phyloP scores from a whole-genome alignment of 306 rosid species.

The Trifolium fragiferum region DNA sequence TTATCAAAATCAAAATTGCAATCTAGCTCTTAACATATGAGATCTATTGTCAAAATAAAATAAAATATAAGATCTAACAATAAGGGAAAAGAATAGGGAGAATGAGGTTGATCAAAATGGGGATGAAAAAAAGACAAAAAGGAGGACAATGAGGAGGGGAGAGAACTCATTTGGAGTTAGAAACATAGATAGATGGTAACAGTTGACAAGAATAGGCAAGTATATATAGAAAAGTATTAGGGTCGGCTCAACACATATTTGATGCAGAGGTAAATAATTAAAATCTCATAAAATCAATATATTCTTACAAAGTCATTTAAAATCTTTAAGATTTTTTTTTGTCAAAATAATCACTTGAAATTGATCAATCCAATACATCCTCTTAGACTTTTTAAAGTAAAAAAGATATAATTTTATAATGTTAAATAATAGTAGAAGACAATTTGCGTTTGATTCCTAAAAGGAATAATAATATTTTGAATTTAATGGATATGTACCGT shows the following conservation, averaged over 20 bases:
- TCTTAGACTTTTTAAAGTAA: too few species aligned
- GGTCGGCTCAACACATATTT: background rate
- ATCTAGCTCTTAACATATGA: background rate
- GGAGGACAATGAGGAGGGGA: background rate
- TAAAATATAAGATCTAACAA: background rate
- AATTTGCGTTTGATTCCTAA: too few species aligned
- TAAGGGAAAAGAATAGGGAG: background rate
- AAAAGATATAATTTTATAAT: too few species aligned
- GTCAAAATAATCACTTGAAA: too few species aligned
- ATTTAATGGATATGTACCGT: too few species aligned
- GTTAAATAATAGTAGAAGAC: too few species aligned
- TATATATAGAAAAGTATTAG: background rate
- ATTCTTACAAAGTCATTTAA: too few species aligned
- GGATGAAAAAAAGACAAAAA: background rate
- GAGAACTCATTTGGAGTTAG: background rate
- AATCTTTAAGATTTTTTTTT: too few species aligned
- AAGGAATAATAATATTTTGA: too few species aligned
- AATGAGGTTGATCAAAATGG: background rate
- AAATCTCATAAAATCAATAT: too few species aligned
- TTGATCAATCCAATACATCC: too few species aligned
- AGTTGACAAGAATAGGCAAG: background rate
- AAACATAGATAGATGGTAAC: background rate
- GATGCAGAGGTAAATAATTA: too few species aligned
- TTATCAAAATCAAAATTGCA: background rate
- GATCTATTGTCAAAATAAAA: background rate